Evolutionary conservation across 805 yeast species (phyloP).

Genomic region (Pichia paraexigua): DNA sequence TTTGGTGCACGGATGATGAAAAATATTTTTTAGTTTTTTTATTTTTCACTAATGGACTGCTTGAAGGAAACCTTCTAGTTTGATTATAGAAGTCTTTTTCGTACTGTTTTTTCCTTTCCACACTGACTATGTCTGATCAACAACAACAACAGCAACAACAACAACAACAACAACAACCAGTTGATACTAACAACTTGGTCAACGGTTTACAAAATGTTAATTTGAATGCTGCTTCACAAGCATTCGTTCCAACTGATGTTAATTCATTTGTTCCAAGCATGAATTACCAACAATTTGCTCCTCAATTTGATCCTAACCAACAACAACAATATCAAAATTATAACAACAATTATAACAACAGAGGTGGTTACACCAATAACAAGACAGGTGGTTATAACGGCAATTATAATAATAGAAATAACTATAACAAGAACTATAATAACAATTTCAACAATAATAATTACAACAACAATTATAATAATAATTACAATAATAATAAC

Average conservation of each 20-base stretch:
- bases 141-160: slow-evolving; percentile 11
- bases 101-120: neutral
- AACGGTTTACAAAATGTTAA: slow-evolving; percentile 37
- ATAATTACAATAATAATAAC: neutral
- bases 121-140: slow-evolving; percentile 21
- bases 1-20: neutral
- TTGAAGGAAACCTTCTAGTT: neutral
- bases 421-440: slow-evolving; percentile 16
- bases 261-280: slow-evolving; percentile 40
- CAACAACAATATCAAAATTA: slow-evolving; percentile 15
- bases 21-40: neutral
- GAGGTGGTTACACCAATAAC: slow-evolving; percentile 15
- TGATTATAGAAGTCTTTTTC: neutral
- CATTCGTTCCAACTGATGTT: slow-evolving; percentile 43
- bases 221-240: slow-evolving; percentile 27
- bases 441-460: slow-evolving; percentile 16
- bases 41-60: neutral
- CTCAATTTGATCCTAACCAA: slow-evolving; percentile 30
- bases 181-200: slow-evolving; percentile 36
- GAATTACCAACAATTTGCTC: slow-evolving; percentile 31
- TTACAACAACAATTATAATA: slow-evolving; percentile 13
- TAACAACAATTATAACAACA: slow-evolving; percentile 8
- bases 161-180: slow-evolving; percentile 25
- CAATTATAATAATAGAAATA: slow-evolving; percentile 2
- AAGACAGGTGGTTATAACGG: slow-evolving; percentile 3